These are phyloP conservation scores for Bretziella fagacearum DNA, from an alignment of 2,329 filamentous ascomycete species.

Conservation along the genomic window DNA sequence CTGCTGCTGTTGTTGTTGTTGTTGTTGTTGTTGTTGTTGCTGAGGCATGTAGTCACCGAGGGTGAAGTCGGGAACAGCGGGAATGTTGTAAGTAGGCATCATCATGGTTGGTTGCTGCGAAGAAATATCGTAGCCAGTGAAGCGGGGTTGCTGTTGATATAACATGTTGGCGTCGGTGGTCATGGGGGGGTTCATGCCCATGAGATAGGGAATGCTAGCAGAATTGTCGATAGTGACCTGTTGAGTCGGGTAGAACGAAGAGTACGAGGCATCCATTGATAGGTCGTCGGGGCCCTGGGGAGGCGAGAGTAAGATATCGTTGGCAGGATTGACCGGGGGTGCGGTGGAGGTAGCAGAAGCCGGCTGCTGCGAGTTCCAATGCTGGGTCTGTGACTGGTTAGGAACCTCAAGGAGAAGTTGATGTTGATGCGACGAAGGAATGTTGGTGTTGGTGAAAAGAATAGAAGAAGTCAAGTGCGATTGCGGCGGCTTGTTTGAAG, in stretches of 20 bases:
- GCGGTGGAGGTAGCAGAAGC: constrained; percentile 5
- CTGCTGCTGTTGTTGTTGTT: neutral
- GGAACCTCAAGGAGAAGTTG: neutral
- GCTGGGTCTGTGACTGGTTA: constrained; percentile 6
- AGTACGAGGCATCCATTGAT: constrained; percentile 11
- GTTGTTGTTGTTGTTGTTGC: neutral
- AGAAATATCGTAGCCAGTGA: constrained; percentile 1
- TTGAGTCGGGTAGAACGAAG: neutral
- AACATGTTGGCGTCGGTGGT: constrained; percentile 5
- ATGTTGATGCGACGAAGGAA: neutral
- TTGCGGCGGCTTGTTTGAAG: constrained; percentile 7
- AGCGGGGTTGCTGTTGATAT: constrained; percentile 7
- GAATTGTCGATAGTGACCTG: constrained; percentile 3
- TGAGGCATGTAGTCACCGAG: constrained; percentile 14
- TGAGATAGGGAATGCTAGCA: neutral
- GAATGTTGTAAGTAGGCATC: neutral
- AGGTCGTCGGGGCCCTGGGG: constrained; percentile 7
- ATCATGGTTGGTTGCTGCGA: constrained; percentile 4
- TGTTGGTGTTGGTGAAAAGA: constrained; percentile 1
- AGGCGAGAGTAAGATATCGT: constrained; percentile 7
- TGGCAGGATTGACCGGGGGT: neutral
- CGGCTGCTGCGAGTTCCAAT: constrained; percentile 7
- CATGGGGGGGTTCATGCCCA: constrained; percentile 8
- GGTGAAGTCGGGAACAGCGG: constrained; percentile 9
- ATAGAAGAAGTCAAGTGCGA: constrained; percentile 2